These are phyloP conservation scores for Leccinum aurantiacum DNA, from an alignment of 768 basidiomycete genomes.

Conservation along the genomic window DNA sequence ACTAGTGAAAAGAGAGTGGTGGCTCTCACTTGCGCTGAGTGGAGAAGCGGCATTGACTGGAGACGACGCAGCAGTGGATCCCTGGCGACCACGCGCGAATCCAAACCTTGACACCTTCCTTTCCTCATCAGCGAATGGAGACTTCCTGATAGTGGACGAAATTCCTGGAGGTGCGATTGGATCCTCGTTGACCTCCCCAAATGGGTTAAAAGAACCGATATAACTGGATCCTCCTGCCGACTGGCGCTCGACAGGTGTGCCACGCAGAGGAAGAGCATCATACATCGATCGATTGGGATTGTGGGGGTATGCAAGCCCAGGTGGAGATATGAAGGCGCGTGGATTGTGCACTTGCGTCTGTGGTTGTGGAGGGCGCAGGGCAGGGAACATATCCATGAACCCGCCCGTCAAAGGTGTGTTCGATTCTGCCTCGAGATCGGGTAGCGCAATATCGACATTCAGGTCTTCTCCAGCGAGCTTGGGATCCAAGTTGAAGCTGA, in stretches of 20 bases:
- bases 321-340: slow-evolving; percentile 46
- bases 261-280: slow-evolving; percentile 47
- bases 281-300: slow-evolving; percentile 52
- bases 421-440: slow-evolving; percentile 48
- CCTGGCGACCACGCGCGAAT: slow-evolving; percentile 72
- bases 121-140: slow-evolving; percentile 53
- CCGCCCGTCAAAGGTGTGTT: slow-evolving; percentile 61
- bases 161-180: slow-evolving; percentile 28
- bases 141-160: slow-evolving; percentile 35
- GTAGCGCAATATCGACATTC: slow-evolving; percentile 42
- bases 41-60: slow-evolving; percentile 59
- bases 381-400: slow-evolving; percentile 72
- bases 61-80: slow-evolving; percentile 56
- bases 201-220: slow-evolving; percentile 79
- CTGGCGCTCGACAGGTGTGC: slow-evolving; percentile 46
- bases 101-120: slow-evolving; percentile 79
- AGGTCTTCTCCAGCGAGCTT: slow-evolving; percentile 55
- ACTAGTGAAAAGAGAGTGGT: slow-evolving; percentile 48
- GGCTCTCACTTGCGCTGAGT: slow-evolving; percentile 48
- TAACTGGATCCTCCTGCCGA: slow-evolving; percentile 52
- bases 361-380: slow-evolving; percentile 42
- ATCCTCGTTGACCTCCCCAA: slow-evolving; percentile 61
- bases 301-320: slow-evolving; percentile 53
- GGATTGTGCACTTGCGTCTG: slow-evolving; percentile 22
- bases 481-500: slow-evolving; percentile 86